Percentiles rank a stretch among this genome's conserved stretches.
Conservation (phyloP, 148 eudicot genomes). For the Salicornia ramosissima region DNA sequence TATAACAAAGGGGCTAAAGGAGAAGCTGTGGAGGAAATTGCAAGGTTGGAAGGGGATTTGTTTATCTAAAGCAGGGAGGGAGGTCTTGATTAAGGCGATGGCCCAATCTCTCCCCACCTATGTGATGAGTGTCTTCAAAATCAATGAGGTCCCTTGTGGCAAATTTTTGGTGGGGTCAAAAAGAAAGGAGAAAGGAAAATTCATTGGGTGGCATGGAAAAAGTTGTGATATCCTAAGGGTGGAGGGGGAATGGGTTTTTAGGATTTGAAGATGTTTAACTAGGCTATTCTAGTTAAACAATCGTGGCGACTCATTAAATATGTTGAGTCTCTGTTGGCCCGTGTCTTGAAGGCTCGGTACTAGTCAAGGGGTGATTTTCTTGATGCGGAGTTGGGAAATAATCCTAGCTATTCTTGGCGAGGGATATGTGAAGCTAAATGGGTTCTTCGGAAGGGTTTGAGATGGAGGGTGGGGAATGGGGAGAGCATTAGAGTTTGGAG, state of each 20-base stretch:
- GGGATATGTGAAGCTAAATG: background rate
- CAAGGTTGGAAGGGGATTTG: background rate
- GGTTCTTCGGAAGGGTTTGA: background rate
- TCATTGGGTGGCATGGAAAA: background rate
- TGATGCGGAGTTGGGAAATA: too few species aligned
- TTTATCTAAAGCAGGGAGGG: background rate
- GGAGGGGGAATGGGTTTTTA: background rate
- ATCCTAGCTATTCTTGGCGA: background rate
- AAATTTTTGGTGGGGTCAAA: background rate
- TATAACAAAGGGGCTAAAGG: background rate
- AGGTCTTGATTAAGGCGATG: background rate
- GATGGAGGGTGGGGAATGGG: background rate
- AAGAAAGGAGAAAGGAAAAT: background rate
- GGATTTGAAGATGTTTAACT: background rate
- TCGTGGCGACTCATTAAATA: background rate
- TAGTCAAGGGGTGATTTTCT: too few species aligned
- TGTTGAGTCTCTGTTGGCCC: background rate
- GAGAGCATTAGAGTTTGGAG: background rate
- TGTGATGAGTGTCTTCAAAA: too few species aligned
- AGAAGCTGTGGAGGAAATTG: background rate
- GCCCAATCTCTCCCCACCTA: background rate
- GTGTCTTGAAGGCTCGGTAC: too few species aligned
- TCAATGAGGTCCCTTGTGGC: background rate
- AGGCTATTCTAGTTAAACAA: background rate
- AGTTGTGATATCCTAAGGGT: background rate